Conservation (phyloP, 1,284 basidiomycete species). For the Pseudozyma sp. region DNA sequence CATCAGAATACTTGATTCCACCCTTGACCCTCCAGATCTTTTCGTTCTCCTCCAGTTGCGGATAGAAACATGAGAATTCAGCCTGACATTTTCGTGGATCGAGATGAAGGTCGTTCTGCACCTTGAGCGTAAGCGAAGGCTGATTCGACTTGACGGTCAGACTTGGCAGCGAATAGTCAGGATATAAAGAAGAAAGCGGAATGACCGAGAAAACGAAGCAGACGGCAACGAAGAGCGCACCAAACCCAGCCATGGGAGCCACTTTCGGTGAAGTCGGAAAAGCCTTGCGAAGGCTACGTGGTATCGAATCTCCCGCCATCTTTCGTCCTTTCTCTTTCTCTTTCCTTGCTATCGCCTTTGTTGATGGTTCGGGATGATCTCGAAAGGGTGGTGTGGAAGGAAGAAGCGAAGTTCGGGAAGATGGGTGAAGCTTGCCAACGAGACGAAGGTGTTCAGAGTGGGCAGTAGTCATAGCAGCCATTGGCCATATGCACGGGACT, state of each 20-base stretch:
- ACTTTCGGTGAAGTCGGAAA: constrained; percentile 9
- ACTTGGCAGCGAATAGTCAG: constrained; percentile 5
- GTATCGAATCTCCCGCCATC: not conserved
- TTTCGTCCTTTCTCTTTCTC: too few relatives aligned
- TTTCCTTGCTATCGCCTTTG: too few relatives aligned
- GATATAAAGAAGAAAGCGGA: constrained; percentile 25
- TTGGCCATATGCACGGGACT: too few relatives aligned
- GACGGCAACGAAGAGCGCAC: constrained; percentile 26
- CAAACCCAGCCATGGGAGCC: constrained; percentile 36
- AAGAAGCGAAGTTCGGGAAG: too few relatives aligned
- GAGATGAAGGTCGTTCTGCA: constrained; percentile 23
- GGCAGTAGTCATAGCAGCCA: too few relatives aligned
- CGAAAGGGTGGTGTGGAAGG: too few relatives aligned
- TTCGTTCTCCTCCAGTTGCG: constrained; percentile 37
- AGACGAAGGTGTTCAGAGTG: too few relatives aligned
- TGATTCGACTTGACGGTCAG: not conserved
- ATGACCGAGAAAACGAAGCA: constrained; percentile 37
- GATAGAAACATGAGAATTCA: constrained; percentile 53
- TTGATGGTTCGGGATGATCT: too few relatives aligned
- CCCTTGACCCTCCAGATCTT: constrained; percentile 36
- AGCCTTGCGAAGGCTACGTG: not conserved
- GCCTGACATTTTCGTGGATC: constrained; percentile 20
- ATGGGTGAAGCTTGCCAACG: too few relatives aligned
- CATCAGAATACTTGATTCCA: constrained; percentile 28
- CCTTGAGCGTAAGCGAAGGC: not conserved